These are phyloP conservation scores for Verruconis gallopava DNA, from an alignment of 2,329 filamentous ascomycete species.

Conservation along the genomic window DNA sequence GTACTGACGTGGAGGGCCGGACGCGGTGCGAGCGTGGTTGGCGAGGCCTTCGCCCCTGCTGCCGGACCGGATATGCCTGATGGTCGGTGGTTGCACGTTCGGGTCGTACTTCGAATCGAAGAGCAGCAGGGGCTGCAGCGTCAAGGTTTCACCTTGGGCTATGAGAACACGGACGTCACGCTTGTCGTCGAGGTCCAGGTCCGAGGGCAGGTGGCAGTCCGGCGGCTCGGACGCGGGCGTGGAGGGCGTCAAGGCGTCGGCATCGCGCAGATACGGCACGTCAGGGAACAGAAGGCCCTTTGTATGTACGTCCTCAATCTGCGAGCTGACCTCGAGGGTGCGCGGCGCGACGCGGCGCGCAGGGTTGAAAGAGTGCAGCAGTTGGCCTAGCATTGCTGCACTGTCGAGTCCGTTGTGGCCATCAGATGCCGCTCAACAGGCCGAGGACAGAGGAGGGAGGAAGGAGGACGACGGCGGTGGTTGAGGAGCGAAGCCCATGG, in stretches of 20 bases:
- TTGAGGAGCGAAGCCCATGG: no score
- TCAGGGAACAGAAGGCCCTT: constrained; percentile 29
- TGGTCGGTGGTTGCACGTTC: background rate
- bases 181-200: constrained; percentile 28
- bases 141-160: constrained; percentile 27
- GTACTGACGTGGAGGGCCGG: constrained; percentile 1
- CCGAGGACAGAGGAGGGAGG: no score
- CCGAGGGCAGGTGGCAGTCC: constrained; percentile 11
- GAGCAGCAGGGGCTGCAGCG: constrained; percentile 25
- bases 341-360: no score
- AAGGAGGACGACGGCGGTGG: no score
- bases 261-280: constrained; percentile 21
- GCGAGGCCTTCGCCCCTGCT: background rate
- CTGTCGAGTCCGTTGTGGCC: no score
- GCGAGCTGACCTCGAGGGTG: background rate
- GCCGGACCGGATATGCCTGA: background rate
- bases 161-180: constrained; percentile 31
- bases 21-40: background rate
- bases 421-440: no score
- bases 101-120: constrained; percentile 28
- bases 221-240: background rate
- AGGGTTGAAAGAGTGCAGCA: background rate
- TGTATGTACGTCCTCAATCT: constrained; percentile 27
- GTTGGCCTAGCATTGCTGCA: background rate
- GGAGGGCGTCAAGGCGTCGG: constrained; percentile 10